Conservation (phyloP, 192 early-diverging fungal species). For the Backusella tarrabulga region DNA sequence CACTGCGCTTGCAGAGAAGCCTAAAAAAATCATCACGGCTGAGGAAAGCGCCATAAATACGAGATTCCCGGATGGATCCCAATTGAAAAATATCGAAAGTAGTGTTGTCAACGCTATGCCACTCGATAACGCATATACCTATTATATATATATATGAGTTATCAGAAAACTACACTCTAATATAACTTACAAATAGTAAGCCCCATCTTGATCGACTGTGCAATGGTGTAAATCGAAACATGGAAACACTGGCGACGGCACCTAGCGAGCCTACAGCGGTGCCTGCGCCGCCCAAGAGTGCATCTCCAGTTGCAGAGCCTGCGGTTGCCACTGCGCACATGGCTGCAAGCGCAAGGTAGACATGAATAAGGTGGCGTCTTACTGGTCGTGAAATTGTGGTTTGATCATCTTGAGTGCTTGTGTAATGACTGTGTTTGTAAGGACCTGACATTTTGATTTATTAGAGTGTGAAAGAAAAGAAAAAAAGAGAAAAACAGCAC, state of each 20-base stretch:
- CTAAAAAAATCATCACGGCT: slow-evolving; percentile 47
- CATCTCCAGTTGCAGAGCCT: slow-evolving; percentile 11
- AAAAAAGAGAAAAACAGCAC: background rate
- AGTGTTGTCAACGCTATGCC: slow-evolving; percentile 16
- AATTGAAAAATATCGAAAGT: slow-evolving; percentile 6
- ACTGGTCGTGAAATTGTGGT: slow-evolving; percentile 23
- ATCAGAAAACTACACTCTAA: background rate
- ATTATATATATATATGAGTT: background rate
- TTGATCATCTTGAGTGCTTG: background rate
- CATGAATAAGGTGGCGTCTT: slow-evolving; percentile 18
- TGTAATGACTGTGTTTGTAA: slow-evolving; percentile 5
- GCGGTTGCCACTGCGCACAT: slow-evolving; percentile 20
- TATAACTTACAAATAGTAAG: background rate
- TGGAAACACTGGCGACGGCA: slow-evolving; percentile 16
- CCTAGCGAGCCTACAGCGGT: background rate
- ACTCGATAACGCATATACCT: slow-evolving; percentile 26
- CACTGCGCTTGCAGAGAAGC: slow-evolving; percentile 46
- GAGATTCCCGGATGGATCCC: slow-evolving; percentile 21
- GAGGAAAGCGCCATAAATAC: slow-evolving; percentile 36
- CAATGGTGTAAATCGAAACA: slow-evolving; percentile 5
- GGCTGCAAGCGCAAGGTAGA: slow-evolving; percentile 27
- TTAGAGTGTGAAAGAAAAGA: background rate
- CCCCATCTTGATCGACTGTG: slow-evolving; percentile 10
- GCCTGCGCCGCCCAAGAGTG: background rate
- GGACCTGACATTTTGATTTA: background rate